Evolutionary conservation across 2,329 filamentous ascomycete species (phyloP).

Genomic region (Fusarium sp.): DNA sequence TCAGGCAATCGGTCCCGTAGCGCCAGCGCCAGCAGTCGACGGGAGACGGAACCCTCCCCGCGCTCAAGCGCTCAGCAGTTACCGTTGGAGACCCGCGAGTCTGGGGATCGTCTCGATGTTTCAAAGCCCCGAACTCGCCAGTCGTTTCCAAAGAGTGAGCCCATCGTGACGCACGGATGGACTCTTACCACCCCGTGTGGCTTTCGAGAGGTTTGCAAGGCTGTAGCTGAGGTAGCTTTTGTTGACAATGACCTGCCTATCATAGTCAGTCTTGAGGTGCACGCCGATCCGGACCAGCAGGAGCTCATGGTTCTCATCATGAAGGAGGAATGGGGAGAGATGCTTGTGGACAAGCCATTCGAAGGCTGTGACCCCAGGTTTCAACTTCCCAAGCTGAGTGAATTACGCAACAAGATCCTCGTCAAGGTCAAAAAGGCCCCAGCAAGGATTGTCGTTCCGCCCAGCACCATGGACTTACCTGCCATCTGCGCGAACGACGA

Average conservation of each 20-base stretch:
- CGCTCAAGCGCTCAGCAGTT: slow-evolving; percentile 46
- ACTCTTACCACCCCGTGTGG: slow-evolving; percentile 88
- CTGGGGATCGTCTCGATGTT: slow-evolving; percentile 51
- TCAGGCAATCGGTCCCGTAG: slow-evolving; percentile 53
- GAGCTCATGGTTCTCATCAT: slow-evolving; percentile 95
- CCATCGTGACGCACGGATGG: slow-evolving; percentile 84
- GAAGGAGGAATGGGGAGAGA: slow-evolving; percentile 84
- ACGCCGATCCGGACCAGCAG: slow-evolving; percentile 85
- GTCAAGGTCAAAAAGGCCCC: slow-evolving; percentile 80
- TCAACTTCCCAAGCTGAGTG: slow-evolving; percentile 75
- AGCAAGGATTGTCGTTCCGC: slow-evolving; percentile 47
- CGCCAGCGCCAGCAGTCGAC: slow-evolving; percentile 53
- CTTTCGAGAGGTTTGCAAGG: slow-evolving; percentile 87
- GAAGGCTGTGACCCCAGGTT: slow-evolving; percentile 64
- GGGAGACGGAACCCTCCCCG: slow-evolving; percentile 48
- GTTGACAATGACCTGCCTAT: slow-evolving; percentile 80
- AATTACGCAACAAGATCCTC: slow-evolving; percentile 83
- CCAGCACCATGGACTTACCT: slow-evolving; percentile 50
- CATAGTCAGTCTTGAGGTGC: slow-evolving; percentile 93
- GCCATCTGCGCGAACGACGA: slow-evolving; percentile 50
- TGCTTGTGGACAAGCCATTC: slow-evolving; percentile 73
- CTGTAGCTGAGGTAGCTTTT: slow-evolving; percentile 84
- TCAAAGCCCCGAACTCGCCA: slow-evolving; percentile 42
- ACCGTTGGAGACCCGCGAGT: slow-evolving; percentile 48
- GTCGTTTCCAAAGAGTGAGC: slow-evolving; percentile 67